Evolutionary conservation across 75 land plant genomes (phyloP).

Genomic region (Azolla pinnata): DNA sequence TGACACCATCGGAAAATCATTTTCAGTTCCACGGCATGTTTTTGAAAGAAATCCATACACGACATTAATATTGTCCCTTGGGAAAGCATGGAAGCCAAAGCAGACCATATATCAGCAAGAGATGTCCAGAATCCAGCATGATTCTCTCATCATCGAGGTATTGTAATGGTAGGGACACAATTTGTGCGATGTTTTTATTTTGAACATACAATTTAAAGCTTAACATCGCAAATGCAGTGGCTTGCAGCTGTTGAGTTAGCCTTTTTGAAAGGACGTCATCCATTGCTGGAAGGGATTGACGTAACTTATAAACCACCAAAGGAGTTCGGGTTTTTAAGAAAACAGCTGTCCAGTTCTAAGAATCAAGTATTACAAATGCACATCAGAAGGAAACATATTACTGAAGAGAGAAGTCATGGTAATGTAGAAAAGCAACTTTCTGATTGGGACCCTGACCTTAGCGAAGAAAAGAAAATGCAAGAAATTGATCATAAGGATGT

Average conservation of each 20-base stretch:
- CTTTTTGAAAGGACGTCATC: constrained; percentile 88
- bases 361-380: not conserved
- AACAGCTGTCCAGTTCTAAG: not conserved
- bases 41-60: constrained; percentile 78
- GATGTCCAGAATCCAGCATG: no score
- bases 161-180: no score
- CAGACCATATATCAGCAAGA: no score
- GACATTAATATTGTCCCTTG: constrained; percentile 47
- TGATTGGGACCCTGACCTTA: not conserved
- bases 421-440: no score
- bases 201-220: no score
- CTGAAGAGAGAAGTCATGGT: not conserved
- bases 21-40: constrained; percentile 56
- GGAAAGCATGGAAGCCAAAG: no score
- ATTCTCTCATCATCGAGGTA: constrained; percentile 71
- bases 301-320: constrained; percentile 46
- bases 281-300: constrained; percentile 67
- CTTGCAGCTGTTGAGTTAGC: constrained; percentile 91
- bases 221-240: no score
- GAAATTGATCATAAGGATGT: not conserved
- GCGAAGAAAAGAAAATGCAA: not conserved
- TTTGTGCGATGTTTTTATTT: no score
- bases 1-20: constrained; percentile 42
- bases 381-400: not conserved
- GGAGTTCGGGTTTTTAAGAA: constrained; percentile 14